These are phyloP conservation scores for Aquilaria agallochum DNA, from an alignment of 441 rosid genomes.

Conservation along the genomic window DNA sequence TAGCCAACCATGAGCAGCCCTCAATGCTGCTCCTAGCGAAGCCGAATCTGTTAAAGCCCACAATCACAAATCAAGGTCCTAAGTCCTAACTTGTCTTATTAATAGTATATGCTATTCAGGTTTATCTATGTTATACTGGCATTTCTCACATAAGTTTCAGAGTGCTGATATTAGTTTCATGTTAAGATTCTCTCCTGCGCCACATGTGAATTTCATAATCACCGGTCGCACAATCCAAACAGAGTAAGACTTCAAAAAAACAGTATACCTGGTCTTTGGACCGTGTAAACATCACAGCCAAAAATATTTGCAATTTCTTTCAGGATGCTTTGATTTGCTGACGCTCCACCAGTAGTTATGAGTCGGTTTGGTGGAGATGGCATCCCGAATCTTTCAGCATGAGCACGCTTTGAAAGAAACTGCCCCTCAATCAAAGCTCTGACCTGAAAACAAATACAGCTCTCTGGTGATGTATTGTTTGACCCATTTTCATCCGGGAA, in stretches of 20 bases:
- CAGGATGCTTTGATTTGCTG: conserved; percentile 64
- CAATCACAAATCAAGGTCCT: background rate
- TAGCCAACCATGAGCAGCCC: conserved; percentile 90
- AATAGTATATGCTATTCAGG: too few relatives aligned
- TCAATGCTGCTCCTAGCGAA: conserved; percentile 85
- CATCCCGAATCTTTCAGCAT: conserved; percentile 86
- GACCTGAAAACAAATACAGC: conserved; percentile 39
- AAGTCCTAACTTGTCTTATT: background rate
- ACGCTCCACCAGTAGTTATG: conserved; percentile 91
- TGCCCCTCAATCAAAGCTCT: conserved; percentile 89
- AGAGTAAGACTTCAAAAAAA: background rate
- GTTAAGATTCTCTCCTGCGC: too few relatives aligned
- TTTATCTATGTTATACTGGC: background rate
- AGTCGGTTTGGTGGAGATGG: conserved; percentile 80
- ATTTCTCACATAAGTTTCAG: background rate
- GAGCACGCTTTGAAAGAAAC: conserved; percentile 84
- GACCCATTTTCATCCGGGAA: conserved; percentile 3
- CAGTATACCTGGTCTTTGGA: conserved; percentile 69
- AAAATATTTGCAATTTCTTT: conserved; percentile 58
- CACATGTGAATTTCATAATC: too few relatives aligned
- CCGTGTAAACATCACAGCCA: conserved; percentile 77
- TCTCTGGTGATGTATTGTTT: background rate
- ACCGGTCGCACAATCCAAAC: too few relatives aligned
- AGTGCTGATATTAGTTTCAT: too few relatives aligned
- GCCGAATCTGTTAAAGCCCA: conserved; percentile 59